A percentile compares a stretch with the other conserved stretches of the same genome.
phyloP scores from a whole-genome alignment of 306 rosid genomes.

The Lupinus albus region DNA sequence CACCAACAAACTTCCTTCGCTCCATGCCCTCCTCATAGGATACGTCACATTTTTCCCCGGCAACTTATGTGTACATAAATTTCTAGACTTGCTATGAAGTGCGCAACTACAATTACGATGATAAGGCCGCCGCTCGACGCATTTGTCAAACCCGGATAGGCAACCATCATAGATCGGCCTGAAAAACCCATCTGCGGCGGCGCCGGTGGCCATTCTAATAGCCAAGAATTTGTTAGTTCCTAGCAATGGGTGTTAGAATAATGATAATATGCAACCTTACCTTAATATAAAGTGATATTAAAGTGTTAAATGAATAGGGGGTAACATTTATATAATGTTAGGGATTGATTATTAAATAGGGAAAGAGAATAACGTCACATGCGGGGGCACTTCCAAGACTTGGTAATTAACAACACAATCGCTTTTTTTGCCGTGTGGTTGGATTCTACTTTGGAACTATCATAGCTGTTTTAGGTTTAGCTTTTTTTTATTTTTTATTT shows the following conservation, averaged over 20 bases:
- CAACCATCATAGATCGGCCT: slow-evolving; percentile 58
- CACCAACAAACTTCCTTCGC: slow-evolving; percentile 60
- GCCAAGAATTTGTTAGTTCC: slow-evolving; percentile 11
- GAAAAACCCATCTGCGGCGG: slow-evolving; percentile 53
- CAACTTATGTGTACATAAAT: slow-evolving; percentile 14
- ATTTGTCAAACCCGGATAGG: slow-evolving; percentile 48
- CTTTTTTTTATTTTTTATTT: too few relatives aligned
- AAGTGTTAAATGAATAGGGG: not conserved
- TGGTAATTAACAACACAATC: not conserved
- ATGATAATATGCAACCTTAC: slow-evolving; percentile 15
- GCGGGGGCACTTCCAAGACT: slow-evolving; percentile 41
- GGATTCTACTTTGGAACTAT: not conserved
- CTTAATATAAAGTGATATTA: not conserved
- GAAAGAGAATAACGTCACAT: slow-evolving; percentile 28
- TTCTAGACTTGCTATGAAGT: slow-evolving; percentile 39
- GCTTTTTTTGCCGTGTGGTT: not conserved
- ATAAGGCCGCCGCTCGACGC: slow-evolving; percentile 70
- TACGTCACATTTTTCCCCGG: slow-evolving; percentile 45
- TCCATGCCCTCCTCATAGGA: slow-evolving; percentile 70
- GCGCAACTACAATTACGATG: slow-evolving; percentile 54
- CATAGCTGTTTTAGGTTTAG: not conserved
- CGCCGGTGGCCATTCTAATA: slow-evolving; percentile 43
- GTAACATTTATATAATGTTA: slow-evolving; percentile 5
- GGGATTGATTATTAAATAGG: not conserved
- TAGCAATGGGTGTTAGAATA: not conserved